Conservation (phyloP, 1,139 yeast species). For the Nadsonia commutata region DNA sequence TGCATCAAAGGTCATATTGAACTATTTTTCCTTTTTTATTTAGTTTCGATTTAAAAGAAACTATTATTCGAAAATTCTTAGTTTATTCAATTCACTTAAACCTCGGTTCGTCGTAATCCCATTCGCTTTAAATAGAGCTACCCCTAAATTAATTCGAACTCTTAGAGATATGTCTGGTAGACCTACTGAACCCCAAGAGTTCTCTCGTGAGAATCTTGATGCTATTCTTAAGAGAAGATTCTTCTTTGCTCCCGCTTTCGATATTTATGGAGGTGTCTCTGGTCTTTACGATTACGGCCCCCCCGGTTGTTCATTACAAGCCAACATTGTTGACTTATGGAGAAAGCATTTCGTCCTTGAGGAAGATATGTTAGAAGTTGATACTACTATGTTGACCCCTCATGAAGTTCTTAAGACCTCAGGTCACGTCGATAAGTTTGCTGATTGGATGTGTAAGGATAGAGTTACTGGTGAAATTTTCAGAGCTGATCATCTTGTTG, state of each 20-base stretch:
- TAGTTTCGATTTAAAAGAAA: too few relatives aligned
- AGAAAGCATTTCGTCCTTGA: slow-evolving; percentile 94
- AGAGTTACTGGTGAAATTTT: slow-evolving; percentile 92
- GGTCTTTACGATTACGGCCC: slow-evolving; percentile 99
- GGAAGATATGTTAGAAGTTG: slow-evolving; percentile 98
- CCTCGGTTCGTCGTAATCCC: background rate
- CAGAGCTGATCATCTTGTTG: slow-evolving; percentile 96
- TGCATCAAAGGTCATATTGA: background rate
- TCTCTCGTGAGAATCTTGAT: slow-evolving; percentile 78
- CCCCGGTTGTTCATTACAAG: slow-evolving; percentile 97
- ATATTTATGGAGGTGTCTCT: slow-evolving; percentile 95
- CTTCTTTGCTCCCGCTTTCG: slow-evolving; percentile 95
- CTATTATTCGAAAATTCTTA: background rate
- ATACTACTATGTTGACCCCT: slow-evolving; percentile 95
- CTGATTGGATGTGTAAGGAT: slow-evolving; percentile 99
- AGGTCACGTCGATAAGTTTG: slow-evolving; percentile 97
- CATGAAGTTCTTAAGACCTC: slow-evolving; percentile 95
- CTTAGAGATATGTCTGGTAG: slow-evolving; percentile 11
- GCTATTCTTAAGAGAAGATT: slow-evolving; percentile 87
- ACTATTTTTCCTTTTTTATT: background rate
- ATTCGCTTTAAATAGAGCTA: background rate
- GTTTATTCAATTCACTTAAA: background rate
- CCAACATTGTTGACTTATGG: slow-evolving; percentile 89
- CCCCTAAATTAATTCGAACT: background rate
- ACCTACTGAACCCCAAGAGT: slow-evolving; percentile 21